phyloP scores from a whole-genome alignment of 306 rosid species.

The Rosa lucieae region DNA sequence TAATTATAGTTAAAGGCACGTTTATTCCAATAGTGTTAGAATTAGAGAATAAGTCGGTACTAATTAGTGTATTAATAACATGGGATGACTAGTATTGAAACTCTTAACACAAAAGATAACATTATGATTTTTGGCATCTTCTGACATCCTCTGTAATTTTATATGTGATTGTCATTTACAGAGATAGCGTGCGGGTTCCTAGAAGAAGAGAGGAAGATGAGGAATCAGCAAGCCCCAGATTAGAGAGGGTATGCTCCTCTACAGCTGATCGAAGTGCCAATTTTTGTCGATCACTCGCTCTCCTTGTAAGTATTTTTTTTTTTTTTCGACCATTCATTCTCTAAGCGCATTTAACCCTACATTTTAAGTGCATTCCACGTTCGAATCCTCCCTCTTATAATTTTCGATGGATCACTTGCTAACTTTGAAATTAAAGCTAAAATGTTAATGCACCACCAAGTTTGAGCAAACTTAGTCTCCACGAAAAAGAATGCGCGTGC shows the following conservation, averaged over 20 bases:
- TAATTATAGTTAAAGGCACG: not conserved
- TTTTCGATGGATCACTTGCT: not conserved
- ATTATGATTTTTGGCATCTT: conserved; percentile 12
- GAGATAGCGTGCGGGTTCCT: conserved; percentile 69
- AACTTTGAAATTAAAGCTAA: not conserved
- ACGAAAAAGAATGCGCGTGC: not conserved
- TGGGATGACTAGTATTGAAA: not conserved
- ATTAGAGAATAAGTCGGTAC: not conserved
- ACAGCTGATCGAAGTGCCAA: conserved; percentile 57
- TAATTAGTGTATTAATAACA: not conserved
- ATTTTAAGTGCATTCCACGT: not conserved
- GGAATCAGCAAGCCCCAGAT: conserved; percentile 23
- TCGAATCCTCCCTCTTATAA: not conserved
- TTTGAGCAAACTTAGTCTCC: not conserved
- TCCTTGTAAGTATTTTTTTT: conserved; percentile 54
- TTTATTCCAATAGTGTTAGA: not conserved
- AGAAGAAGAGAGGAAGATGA: conserved; percentile 48
- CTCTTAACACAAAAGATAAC: not conserved
- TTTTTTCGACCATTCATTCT: not conserved
- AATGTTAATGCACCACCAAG: not conserved
- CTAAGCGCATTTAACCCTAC: no score
- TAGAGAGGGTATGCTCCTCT: conserved; percentile 45
- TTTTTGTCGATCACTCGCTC: conserved; percentile 75
- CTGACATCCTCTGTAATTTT: not conserved
- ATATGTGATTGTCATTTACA: conserved; percentile 20